Base-by-base conservation (phyloP, 23 red algal species). In the Gracilaria vermiculophylla region DNA sequence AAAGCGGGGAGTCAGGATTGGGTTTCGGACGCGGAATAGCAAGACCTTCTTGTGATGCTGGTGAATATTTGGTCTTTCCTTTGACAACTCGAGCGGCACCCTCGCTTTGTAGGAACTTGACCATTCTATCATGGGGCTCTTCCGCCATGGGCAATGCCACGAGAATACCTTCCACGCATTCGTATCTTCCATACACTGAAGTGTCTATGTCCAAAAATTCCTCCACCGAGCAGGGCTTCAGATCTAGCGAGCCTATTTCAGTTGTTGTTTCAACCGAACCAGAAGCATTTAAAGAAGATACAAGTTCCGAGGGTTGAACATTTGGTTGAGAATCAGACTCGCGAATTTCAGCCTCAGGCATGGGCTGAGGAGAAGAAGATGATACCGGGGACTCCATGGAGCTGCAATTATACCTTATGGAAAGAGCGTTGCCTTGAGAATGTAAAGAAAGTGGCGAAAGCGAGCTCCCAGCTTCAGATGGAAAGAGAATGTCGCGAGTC, bases 181-280 rank as follows among this genome's bases (percentile, higher is more conserved):
- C 61, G 61, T 66, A 66, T 66, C 61, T 31, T 66, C 61, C 61
- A 66, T 66, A 66, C 61, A 66, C 61, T 66, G 61, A 66, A 66
- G 61, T 3, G 28, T 66, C 61, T 31, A 66, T 66, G 61, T 66
- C 61, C 61, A 66, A 34, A 17, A 14, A 66, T 66, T 66, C 61
- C 61, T 66, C 61, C 61, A 66, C 61, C 25, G 61, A 35, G 61
- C 28, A 66, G 28, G 61, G 61, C 61, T 66, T 66, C 5, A 66
- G 61, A 66, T 66, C 61, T 35, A 66, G 61, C 61, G 61, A 66
- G 28, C 61, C 61, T 5, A 66, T 12, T 66, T 66, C 61, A 5
- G 61, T 66, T 35, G 9, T 66, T 5, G 61, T 16, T 17, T 6
- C 7, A 19, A 19, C 55, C 7, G 55, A 10, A 60, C 7, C 25